Conservation (phyloP, 352 stramenopile species). For the Globisporangium carolinianum region DNA sequence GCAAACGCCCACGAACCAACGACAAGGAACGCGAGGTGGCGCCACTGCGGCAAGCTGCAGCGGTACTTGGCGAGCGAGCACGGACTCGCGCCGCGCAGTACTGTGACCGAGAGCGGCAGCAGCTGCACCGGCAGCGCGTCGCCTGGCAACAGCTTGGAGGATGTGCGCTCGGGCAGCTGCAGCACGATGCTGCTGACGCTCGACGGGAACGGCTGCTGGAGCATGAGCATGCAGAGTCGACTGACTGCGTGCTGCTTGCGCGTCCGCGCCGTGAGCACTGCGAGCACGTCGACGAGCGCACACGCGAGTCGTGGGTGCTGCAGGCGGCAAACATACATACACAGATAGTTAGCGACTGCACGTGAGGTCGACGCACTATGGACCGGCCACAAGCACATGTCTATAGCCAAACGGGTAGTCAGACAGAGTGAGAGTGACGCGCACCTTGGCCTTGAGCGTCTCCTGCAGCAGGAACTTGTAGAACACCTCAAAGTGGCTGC, state of each 20-base stretch:
- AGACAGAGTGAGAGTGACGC: not conserved
- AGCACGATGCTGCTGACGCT: not conserved
- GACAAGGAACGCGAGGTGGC: conserved; percentile 44
- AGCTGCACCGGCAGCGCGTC: conserved; percentile 22
- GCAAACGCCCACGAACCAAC: conserved; percentile 52
- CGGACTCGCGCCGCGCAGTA: conserved; percentile 20
- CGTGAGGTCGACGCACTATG: too few relatives aligned
- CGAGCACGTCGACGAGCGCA: conserved; percentile 29
- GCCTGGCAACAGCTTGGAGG: not conserved
- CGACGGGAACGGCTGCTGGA: conserved; percentile 52
- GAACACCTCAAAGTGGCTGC: conserved; percentile 21
- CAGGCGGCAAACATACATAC: not conserved
- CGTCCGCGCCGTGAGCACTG: conserved; percentile 32
- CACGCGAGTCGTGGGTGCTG: conserved; percentile 49
- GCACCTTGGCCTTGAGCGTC: conserved; percentile 40
- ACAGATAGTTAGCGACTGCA: too few relatives aligned
- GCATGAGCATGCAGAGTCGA: conserved; percentile 44
- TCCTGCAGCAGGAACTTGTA: conserved; percentile 44
- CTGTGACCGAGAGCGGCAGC: conserved; percentile 25
- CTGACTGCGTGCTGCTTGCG: conserved; percentile 33
- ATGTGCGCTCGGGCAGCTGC: not conserved
- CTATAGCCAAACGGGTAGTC: too few relatives aligned
- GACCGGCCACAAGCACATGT: too few relatives aligned
- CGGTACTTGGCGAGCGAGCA: conserved; percentile 43
- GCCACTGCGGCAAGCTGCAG: conserved; percentile 32